Evolutionary conservation across 176 grass and related monocot genomes (phyloP).

Genomic region (Pontederia crassipes): DNA sequence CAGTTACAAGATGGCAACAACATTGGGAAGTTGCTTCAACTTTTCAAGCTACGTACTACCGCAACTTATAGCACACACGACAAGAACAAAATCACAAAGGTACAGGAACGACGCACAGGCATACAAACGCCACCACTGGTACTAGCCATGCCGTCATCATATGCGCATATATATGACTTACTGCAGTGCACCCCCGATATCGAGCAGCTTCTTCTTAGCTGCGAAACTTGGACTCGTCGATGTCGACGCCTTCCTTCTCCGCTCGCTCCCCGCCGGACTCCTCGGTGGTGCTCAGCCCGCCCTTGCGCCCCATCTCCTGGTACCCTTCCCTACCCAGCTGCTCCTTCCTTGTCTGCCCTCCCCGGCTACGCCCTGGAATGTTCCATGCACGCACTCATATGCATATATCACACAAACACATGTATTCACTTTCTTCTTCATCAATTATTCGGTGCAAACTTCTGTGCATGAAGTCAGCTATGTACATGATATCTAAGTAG

Average conservation of each 20-base stretch:
- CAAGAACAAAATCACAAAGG: too few species aligned
- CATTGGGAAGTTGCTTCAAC: too few species aligned
- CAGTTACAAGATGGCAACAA: too few species aligned
- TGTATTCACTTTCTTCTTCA: background rate
- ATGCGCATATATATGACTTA: too few species aligned
- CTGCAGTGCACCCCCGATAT: too few species aligned
- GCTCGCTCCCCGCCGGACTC: constrained; percentile 40
- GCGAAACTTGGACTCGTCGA: constrained; percentile 64
- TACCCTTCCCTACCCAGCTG: constrained; percentile 49
- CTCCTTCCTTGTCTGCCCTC: constrained; percentile 56
- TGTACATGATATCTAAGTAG: background rate
- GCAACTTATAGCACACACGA: too few species aligned
- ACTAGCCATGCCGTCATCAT: too few species aligned
- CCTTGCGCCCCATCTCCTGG: constrained; percentile 48
- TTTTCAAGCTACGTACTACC: too few species aligned
- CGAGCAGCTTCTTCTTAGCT: background rate
- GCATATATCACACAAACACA: background rate
- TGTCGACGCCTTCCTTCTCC: constrained; percentile 30
- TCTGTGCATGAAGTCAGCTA: too few species aligned
- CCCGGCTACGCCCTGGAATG: constrained; percentile 41
- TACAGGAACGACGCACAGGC: too few species aligned
- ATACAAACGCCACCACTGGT: too few species aligned
- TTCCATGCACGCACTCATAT: background rate
- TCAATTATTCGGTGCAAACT: background rate
- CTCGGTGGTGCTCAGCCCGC: constrained; percentile 37